These are phyloP conservation scores for Cyberlindnera xishuangbannaensis DNA, from an alignment of 805 yeast species.

Conservation along the genomic window DNA sequence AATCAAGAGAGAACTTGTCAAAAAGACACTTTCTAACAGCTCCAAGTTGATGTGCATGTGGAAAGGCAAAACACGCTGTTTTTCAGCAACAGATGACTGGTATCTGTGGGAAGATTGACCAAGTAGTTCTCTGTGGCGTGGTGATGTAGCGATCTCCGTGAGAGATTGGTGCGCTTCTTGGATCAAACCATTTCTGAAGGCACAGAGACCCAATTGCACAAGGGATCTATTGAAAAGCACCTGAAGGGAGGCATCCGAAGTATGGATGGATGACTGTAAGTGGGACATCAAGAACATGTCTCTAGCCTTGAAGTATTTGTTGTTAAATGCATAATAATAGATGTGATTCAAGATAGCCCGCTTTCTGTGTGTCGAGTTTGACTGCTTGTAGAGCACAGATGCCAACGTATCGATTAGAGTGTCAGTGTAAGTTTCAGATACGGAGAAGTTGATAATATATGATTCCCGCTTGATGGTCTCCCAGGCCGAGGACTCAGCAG, in stretches of 20 bases:
- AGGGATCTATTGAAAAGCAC: slow-evolving; percentile 91
- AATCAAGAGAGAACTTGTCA: slow-evolving; percentile 81
- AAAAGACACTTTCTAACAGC: slow-evolving; percentile 87
- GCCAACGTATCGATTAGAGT: slow-evolving; percentile 61
- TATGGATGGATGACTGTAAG: slow-evolving; percentile 74
- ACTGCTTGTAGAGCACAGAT: slow-evolving; percentile 58
- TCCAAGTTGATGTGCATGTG: slow-evolving; percentile 98
- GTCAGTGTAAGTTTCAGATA: slow-evolving; percentile 37
- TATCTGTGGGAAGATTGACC: slow-evolving; percentile 85
- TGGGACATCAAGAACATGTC: slow-evolving; percentile 85
- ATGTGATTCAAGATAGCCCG: slow-evolving; percentile 81
- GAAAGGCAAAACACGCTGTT: slow-evolving; percentile 86
- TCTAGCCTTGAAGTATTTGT: slow-evolving; percentile 77
- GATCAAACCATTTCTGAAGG: slow-evolving; percentile 85
- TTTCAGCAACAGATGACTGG: slow-evolving; percentile 51
- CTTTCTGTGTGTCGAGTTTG: slow-evolving; percentile 65
- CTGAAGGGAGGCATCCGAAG: slow-evolving; percentile 81
- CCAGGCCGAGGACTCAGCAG: slow-evolving; percentile 78
- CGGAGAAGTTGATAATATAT: slow-evolving; percentile 25
- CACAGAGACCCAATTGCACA: slow-evolving; percentile 93
- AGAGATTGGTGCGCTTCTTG: slow-evolving; percentile 82
- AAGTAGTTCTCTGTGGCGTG: slow-evolving; percentile 82
- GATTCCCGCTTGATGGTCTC: slow-evolving; percentile 32
- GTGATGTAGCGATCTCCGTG: slow-evolving; percentile 81
- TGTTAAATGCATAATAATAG: slow-evolving; percentile 87